phyloP scores from a whole-genome alignment of 2,329 filamentous ascomycete species.

The Colletotrichum sp. region DNA sequence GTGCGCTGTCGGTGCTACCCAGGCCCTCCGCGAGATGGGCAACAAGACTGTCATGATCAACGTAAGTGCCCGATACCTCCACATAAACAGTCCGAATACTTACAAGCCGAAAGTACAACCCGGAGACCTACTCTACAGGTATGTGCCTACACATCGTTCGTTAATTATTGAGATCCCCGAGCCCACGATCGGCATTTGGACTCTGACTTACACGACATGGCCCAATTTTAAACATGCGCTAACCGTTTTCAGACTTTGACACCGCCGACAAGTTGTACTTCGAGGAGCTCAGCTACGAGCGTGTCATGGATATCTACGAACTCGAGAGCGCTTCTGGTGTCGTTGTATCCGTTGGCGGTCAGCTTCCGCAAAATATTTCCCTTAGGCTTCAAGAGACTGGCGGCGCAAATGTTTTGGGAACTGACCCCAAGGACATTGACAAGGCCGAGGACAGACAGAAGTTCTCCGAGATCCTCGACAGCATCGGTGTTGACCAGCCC shows the following conservation, averaged over 20 bases:
- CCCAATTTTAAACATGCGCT: neutral
- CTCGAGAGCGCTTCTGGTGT: slow-evolving; percentile 85
- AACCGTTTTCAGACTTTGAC: slow-evolving; percentile 76
- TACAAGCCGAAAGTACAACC: slow-evolving; percentile 32
- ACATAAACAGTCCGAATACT: slow-evolving; percentile 56
- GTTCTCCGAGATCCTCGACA: slow-evolving; percentile 96
- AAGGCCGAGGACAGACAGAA: slow-evolving; percentile 98
- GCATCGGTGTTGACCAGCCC: slow-evolving; percentile 95
- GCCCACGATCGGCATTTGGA: neutral
- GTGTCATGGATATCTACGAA: slow-evolving; percentile 99
- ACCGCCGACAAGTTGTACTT: slow-evolving; percentile 93
- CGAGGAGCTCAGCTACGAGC: slow-evolving; percentile 94
- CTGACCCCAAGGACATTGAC: slow-evolving; percentile 92
- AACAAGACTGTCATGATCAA: slow-evolving; percentile 99
- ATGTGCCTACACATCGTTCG: neutral
- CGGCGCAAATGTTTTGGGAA: slow-evolving; percentile 89
- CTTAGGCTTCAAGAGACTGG: slow-evolving; percentile 82
- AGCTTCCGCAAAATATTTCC: slow-evolving; percentile 86
- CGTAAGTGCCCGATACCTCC: slow-evolving; percentile 43
- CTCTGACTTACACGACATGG: neutral
- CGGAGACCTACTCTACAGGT: slow-evolving; percentile 64
- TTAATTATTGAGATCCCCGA: neutral
- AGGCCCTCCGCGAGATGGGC: slow-evolving; percentile 82
- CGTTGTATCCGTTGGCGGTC: slow-evolving; percentile 94
- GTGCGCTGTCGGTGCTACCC: slow-evolving; percentile 91